Percentiles rank a stretch among this genome's conserved stretches.
Evolutionary conservation across 2,329 filamentous ascomycete species (phyloP).

Genomic region (Mycosphaerella sp.): DNA sequence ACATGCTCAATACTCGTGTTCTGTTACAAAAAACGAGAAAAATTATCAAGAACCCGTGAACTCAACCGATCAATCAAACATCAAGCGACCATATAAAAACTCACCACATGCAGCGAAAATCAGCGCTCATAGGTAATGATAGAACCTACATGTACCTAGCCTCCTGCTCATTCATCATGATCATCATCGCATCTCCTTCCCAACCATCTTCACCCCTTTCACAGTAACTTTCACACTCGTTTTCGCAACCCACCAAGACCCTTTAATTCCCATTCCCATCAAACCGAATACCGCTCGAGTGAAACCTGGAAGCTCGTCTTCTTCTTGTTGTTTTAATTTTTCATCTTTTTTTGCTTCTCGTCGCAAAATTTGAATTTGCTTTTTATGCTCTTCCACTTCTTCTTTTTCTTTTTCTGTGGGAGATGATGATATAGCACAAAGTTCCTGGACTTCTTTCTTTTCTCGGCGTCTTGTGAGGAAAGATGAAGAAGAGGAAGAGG

Average conservation of each 20-base stretch:
- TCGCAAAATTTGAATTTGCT: background rate
- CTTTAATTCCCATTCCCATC: constrained; percentile 39
- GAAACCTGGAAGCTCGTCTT: constrained; percentile 36
- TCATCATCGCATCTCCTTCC: constrained; percentile 19
- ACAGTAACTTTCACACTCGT: constrained; percentile 38
- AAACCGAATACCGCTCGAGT: constrained; percentile 37
- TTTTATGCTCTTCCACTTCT: constrained; percentile 3
- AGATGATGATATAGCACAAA: background rate
- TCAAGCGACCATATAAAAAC: no score
- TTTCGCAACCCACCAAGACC: constrained; percentile 38
- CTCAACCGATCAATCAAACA: no score
- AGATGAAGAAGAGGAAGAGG: no score
- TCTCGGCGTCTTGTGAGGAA: constrained; percentile 10
- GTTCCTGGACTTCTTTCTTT: constrained; percentile 12
- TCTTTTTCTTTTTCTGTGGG: constrained; percentile 6
- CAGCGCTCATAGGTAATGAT: no score
- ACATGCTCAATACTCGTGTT: no score
- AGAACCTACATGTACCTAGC: no score
- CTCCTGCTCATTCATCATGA: no score
- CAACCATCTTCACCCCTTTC: constrained; percentile 36
- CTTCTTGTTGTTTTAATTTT: constrained; percentile 11
- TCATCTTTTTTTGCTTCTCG: constrained; percentile 15
- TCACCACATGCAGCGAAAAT: no score
- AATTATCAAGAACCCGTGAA: no score
- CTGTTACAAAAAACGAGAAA: no score